phyloP scores from a whole-genome alignment of 345 rosid species.

The Mallotus nudiflorus region DNA sequence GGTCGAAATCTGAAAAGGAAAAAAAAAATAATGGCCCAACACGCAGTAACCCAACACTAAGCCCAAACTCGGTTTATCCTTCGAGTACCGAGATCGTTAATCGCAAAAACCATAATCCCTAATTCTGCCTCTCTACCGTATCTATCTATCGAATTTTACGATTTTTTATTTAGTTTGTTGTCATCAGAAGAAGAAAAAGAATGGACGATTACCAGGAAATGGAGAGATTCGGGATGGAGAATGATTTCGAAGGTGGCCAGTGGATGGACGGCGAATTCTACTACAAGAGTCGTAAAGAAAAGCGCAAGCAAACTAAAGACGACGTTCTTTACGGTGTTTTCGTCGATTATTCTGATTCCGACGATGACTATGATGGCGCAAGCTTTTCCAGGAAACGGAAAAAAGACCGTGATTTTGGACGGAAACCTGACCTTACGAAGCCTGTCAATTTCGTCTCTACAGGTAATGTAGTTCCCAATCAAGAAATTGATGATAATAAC shows the following conservation, averaged over 20 bases:
- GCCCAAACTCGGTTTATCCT: no score
- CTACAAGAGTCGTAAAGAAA: slow-evolving; percentile 58
- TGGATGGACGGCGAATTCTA: slow-evolving; percentile 76
- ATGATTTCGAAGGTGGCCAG: slow-evolving; percentile 77
- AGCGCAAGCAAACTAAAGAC: slow-evolving; percentile 67
- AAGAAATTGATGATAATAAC: slow-evolving; percentile 48
- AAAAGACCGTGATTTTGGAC: slow-evolving; percentile 51
- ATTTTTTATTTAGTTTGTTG: no score
- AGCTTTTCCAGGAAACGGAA: slow-evolving; percentile 45
- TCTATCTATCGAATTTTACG: no score
- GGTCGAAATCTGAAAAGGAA: no score
- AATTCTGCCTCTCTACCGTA: no score
- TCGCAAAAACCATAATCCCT: no score
- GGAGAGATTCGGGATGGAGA: slow-evolving; percentile 84
- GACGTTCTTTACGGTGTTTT: slow-evolving; percentile 68
- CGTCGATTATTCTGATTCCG: slow-evolving; percentile 60
- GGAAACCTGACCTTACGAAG: slow-evolving; percentile 62
- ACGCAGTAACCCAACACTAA: no score
- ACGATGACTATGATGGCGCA: slow-evolving; percentile 33
- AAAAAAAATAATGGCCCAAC: no score
- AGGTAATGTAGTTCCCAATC: slow-evolving; percentile 70
- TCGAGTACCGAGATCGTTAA: no score
- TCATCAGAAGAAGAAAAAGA: no score
- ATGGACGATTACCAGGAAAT: slow-evolving; percentile 88
- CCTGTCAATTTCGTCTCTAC: slow-evolving; percentile 80